Base-by-base conservation (phyloP, 2,329 filamentous ascomycete species). In the Alternaria arborescens region DNA sequence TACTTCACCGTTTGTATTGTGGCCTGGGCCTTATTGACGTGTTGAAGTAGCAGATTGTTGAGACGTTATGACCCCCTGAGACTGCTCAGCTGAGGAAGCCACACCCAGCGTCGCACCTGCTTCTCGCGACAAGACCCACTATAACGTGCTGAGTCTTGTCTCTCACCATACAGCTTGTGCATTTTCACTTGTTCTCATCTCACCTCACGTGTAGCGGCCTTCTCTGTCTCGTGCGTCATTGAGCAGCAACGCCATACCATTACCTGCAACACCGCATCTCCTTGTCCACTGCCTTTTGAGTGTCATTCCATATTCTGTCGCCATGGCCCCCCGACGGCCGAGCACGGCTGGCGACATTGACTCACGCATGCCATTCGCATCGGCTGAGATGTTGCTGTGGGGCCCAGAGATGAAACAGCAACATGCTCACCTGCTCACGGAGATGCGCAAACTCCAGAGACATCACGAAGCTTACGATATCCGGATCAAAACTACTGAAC, bases 361-460 rank as follows among this genome's bases (percentile, higher is more conserved):
- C 8, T 47, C 61, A 40, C 65, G 68, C 10, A 64, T 70, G 53
- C 59, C 70, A 10, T 68, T 69, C 30, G 60, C 62, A 34, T 63
- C 69, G 3, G 69, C 63, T 14, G 69, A 71, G 52, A 64, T 70
- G 8, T 71, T 82, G 5, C 68, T 82, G 8, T 82, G 80, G 79
- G 77, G 75, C 1, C 75, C 79, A 28, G 77, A 80, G 47, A 69
- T 81, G 30, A 77, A 78, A 59, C 71, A 75, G 26, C 74, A 81
- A 44, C 73, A 82, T 58, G 66, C 61, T 4, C 66, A 71, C 46
- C 69, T 82, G 3, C 71, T 78, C 7, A 57, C 65, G 0, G 76
- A 78, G 20, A 71, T 81, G 68, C 71, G 75, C 47, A 58, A 67
- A 10, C 71, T 81, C n/a, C 78, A 81, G 36, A 38, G 54, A 6